Base-by-base conservation (phyloP, 208 protist species). In the Acanthamoeba royreba region DNA sequence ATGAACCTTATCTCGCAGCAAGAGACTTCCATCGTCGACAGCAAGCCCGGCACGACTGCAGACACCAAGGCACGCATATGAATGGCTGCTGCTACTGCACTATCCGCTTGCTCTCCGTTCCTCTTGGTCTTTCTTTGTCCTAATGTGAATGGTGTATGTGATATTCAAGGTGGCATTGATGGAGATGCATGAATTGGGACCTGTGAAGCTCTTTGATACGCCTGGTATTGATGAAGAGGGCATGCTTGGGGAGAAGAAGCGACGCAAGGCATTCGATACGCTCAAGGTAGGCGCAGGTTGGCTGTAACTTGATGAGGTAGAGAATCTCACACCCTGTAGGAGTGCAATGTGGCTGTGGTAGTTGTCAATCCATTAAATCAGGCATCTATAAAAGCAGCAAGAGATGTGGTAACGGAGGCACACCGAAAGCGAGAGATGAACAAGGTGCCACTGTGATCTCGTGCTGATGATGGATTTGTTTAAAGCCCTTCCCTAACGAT, bases 121-220 rank as follows among this genome's bases (percentile, higher is more conserved):
- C n/a, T n/a, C n/a, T n/a, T n/a, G n/a, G n/a, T n/a, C n/a, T n/a
- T n/a, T n/a, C n/a, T n/a, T n/a, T n/a, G n/a, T n/a, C n/a, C n/a
- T n/a, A n/a, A n/a, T n/a, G n/a, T n/a, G n/a, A n/a, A n/a, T n/a
- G n/a, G n/a, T n/a, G n/a, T n/a, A n/a, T n/a, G n/a, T n/a, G 55
- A 66, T n/a, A 4, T 25, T 66, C 55, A 7, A 86, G 74, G 74
- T 94, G n/a, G 94, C 96, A 28, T 47, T 97, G 38, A 97, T 97
- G 95, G 96, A 97, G 49, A 77, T 97, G 28, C 96, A 97, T 53
- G 85, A 52, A 1, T 9, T 97, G 7, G 96, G 96, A 9, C 94
- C 96, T 8, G 91, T 93, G 58, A 97, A 97, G 52, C 63, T 97
- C 8, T 96, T 97, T 52, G 96, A 97, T 94, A 97, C 96, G 3